Evolutionary conservation across 495 filamentous ascomycete species (phyloP).

Genomic region (Chaetomidium leptoderma): DNA sequence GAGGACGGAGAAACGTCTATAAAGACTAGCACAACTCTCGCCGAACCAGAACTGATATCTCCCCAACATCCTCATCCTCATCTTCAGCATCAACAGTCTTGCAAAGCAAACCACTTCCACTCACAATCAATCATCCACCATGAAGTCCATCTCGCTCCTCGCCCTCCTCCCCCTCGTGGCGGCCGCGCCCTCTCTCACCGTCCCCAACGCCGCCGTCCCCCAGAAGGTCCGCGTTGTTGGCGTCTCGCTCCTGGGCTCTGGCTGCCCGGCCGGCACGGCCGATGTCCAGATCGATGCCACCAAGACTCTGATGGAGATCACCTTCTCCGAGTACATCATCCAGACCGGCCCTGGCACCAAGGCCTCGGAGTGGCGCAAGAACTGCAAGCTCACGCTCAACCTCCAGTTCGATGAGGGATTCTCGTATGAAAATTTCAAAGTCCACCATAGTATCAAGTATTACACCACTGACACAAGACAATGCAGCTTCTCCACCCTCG

Average conservation of each 20-base stretch:
- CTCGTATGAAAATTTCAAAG: too few species aligned
- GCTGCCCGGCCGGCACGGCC: conserved; percentile 20
- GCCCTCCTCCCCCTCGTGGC: conserved; percentile 9
- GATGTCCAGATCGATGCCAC: conserved; percentile 22
- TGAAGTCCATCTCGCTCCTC: conserved; percentile 10
- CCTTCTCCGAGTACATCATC: conserved; percentile 22
- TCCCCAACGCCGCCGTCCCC: conserved; percentile 1
- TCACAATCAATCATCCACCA: background rate
- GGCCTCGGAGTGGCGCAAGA: conserved; percentile 22
- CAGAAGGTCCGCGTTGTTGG: conserved; percentile 34
- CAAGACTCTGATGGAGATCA: conserved; percentile 21
- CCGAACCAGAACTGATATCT: background rate
- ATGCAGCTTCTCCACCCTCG: conserved; percentile 19
- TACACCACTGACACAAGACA: background rate
- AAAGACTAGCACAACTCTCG: background rate
- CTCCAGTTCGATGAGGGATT: conserved; percentile 23
- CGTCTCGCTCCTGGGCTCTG: conserved; percentile 27
- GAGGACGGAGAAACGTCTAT: background rate
- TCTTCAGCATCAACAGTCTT: background rate
- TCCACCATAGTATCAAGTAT: too few species aligned
- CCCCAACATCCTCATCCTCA: background rate
- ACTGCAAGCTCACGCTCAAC: conserved; percentile 26
- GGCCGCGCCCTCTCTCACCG: conserved; percentile 11
- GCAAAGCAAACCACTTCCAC: background rate
- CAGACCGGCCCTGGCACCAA: conserved; percentile 20